Conservation (phyloP, 495 filamentous ascomycete genomes). For the Aspergillus coremiiformis region DNA sequence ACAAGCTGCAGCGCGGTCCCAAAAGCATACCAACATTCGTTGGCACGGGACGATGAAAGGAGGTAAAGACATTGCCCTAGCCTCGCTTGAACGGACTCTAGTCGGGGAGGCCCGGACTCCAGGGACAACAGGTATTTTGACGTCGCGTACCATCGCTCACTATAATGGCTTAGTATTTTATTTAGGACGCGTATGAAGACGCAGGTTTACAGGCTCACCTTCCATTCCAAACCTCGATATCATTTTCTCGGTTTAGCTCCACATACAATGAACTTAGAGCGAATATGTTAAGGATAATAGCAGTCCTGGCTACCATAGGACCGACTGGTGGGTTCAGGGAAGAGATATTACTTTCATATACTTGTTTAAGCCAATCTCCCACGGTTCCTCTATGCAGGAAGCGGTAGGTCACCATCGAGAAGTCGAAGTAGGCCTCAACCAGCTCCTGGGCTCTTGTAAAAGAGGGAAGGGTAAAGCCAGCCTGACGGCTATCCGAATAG, state of each 20-base stretch:
- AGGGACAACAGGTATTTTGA: constrained; percentile 36
- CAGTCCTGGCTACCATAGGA: constrained; percentile 33
- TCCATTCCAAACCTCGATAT: constrained; percentile 18
- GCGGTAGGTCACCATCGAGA: constrained; percentile 43
- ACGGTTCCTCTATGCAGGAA: constrained; percentile 37
- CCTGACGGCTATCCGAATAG: constrained; percentile 25
- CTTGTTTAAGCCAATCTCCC: constrained; percentile 32
- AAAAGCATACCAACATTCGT: constrained; percentile 45
- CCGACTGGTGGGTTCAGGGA: constrained; percentile 31
- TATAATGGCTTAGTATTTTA: background rate
- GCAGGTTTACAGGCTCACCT: constrained; percentile 18
- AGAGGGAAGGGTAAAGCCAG: constrained; percentile 28
- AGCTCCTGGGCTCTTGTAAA: constrained; percentile 31
- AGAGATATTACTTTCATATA: constrained; percentile 32
- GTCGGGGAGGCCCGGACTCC: constrained; percentile 36
- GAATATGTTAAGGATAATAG: constrained; percentile 40
- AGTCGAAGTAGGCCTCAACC: constrained; percentile 39
- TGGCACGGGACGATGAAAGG: constrained; percentile 40
- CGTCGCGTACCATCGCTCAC: constrained; percentile 39
- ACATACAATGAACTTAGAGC: constrained; percentile 35
- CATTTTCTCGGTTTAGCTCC: constrained; percentile 21
- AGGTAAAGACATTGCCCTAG: constrained; percentile 41
- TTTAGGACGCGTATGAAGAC: background rate
- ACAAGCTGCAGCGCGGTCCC: constrained; percentile 41
- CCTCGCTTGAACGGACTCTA: constrained; percentile 40